A percentile compares a stretch with the other conserved stretches of the same genome.
These are phyloP conservation scores for Saksenaea vasiformis DNA, from an alignment of 371 early-diverging fungal genomes.

Conservation along the genomic window DNA sequence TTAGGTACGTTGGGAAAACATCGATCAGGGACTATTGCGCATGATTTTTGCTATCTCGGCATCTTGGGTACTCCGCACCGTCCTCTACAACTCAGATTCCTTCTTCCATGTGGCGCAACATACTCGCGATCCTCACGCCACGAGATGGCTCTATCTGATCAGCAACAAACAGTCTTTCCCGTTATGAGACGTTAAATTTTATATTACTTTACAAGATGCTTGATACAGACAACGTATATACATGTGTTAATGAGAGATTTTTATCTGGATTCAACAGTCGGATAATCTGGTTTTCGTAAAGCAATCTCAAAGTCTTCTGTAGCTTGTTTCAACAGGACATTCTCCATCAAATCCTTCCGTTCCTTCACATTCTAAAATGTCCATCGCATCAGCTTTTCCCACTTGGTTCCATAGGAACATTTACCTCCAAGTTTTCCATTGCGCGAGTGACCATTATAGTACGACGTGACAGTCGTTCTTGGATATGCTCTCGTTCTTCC, in stretches of 20 bases:
- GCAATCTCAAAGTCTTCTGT: conserved; percentile 30
- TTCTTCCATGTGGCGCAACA: too few species aligned
- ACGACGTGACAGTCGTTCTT: conserved; percentile 18
- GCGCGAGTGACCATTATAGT: conserved; percentile 27
- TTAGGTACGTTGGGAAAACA: too few species aligned
- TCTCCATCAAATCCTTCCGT: conserved; percentile 41
- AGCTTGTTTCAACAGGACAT: conserved; percentile 44
- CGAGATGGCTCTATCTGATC: too few species aligned
- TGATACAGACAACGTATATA: neutral
- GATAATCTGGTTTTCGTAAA: neutral
- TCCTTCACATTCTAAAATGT: conserved; percentile 31
- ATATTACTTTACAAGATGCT: too few species aligned
- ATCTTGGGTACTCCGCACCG: too few species aligned
- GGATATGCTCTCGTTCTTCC: conserved; percentile 11
- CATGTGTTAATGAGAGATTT: neutral
- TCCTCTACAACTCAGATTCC: too few species aligned
- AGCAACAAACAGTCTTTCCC: too few species aligned
- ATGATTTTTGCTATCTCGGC: too few species aligned
- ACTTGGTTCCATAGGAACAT: neutral
- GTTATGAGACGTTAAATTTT: too few species aligned
- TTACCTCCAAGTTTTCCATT: conserved; percentile 36
- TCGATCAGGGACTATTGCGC: too few species aligned
- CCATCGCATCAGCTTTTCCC: neutral
- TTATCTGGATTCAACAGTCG: neutral
- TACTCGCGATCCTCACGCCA: too few species aligned